Evolutionary conservation across 352 stramenopile species (phyloP), one percentile per base, ranked within the genome.

Genomic region (Globisporangium sylvaticum): DNA sequence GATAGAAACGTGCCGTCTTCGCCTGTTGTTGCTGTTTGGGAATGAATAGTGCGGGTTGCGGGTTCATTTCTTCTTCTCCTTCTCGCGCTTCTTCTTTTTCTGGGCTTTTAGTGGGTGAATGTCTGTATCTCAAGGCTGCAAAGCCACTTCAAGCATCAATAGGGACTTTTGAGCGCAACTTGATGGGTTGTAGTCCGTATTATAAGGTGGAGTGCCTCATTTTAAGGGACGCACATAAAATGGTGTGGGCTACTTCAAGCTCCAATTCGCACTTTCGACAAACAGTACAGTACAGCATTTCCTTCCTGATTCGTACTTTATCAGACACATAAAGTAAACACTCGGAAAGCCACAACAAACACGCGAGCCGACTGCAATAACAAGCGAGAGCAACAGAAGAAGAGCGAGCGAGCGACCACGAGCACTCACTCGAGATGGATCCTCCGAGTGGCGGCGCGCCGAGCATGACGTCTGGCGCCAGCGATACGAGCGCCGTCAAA

Each of bases 181-280:
- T 18, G 1, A 18, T 25, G 58, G 50, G 24, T 18, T 53, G 10
- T n/a, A 15, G 39, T 64, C 25, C 24, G 20, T 64, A 0, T n/a
- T 15, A 4, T 2, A 18, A 64, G 18, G 58, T 29, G 18, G 24
- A 32, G 1, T 14, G 4, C 32, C 20, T n/a, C 6, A 0, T 9
- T 18, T 61, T 31, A 22, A 59, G 55, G 12, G 8, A 9, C 18
- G 55, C n/a, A 42, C 58, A 54, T 53, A 64, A 39, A 42, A 42
- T 64, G 39, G 39, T 64, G 58, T 37, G 58, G 58, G 39, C 27
- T 64, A 64, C 58, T 37, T 54, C 39, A 64, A 53, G 39, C 18
- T n/a, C 27, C 15, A 37, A 1, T 22, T 34, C 24, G 37, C 14
- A 64, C 58, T 64, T 64, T 64, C 5, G 0, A 37, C 4, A 31